Conservation (phyloP, 1,284 basidiomycete species). For the Irpex sp. region DNA sequence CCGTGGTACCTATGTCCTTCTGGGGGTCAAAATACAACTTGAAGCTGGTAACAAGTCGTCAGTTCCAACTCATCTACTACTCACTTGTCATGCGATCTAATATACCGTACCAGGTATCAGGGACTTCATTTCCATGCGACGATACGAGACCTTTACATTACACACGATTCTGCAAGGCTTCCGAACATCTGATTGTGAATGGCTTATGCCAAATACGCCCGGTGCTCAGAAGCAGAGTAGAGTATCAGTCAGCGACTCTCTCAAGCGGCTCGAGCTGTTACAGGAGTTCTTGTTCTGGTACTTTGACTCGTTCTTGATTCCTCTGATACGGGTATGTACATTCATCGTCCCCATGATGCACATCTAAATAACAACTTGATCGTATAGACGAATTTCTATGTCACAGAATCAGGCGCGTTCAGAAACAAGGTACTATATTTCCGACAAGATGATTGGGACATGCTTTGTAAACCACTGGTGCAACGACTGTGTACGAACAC, state of each 20-base stretch:
- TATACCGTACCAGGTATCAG: constrained; percentile 57
- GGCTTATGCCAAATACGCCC: constrained; percentile 57
- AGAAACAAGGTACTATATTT: constrained; percentile 91
- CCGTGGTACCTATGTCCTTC: constrained; percentile 72
- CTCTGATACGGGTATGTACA: constrained; percentile 66
- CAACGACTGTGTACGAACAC: constrained; percentile 65
- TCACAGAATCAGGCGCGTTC: constrained; percentile 89
- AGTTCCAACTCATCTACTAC: constrained; percentile 22
- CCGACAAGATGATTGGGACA: constrained; percentile 92
- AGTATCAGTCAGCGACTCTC: constrained; percentile 62
- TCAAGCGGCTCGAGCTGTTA: constrained; percentile 74
- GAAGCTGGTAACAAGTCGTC: constrained; percentile 58
- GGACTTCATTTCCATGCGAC: constrained; percentile 67
- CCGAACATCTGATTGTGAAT: constrained; percentile 75
- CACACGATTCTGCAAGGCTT: constrained; percentile 82
- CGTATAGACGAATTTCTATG: constrained; percentile 85
- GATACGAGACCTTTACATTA: constrained; percentile 81
- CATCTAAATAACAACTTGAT: not conserved
- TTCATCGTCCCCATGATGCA: too few species aligned
- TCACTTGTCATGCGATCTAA: not conserved
- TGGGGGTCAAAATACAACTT: constrained; percentile 81
- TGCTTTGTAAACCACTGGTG: constrained; percentile 78
- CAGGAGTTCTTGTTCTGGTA: constrained; percentile 92
- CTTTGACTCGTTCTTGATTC: constrained; percentile 82
- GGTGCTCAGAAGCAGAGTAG: constrained; percentile 38